Conservation (phyloP, 441 rosid species). For the Breynia disticha region DNA sequence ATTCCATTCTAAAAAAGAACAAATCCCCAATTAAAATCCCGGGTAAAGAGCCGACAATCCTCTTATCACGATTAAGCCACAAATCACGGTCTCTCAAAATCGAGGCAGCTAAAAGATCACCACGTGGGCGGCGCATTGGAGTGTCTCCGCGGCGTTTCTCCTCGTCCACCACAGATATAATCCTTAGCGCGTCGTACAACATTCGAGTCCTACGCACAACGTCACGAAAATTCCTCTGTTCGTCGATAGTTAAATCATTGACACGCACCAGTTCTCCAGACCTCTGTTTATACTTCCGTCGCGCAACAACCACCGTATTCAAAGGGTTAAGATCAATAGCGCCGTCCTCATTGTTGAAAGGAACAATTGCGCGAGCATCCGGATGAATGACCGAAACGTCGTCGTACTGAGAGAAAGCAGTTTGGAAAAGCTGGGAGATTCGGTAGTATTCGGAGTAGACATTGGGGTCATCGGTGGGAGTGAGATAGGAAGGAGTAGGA, state of each 20-base stretch:
- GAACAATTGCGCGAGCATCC: conserved; percentile 53
- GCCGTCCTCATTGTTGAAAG: conserved; percentile 16
- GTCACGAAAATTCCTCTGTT: conserved; percentile 55
- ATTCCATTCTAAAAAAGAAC: conserved; percentile 61
- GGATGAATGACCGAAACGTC: conserved; percentile 36
- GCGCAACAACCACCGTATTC: conserved; percentile 12
- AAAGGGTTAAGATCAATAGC: background rate
- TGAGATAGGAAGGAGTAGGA: conserved; percentile 9
- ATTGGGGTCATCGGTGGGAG: conserved; percentile 27
- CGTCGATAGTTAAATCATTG: conserved; percentile 49
- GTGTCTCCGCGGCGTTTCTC: conserved; percentile 20
- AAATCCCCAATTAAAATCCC: conserved; percentile 67
- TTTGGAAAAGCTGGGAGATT: conserved; percentile 53
- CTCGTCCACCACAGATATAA: conserved; percentile 41
- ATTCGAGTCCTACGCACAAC: conserved; percentile 53
- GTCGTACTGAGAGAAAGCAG: conserved; percentile 46
- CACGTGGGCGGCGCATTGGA: conserved; percentile 34
- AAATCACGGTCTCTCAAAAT: conserved; percentile 48
- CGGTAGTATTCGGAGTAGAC: conserved; percentile 48
- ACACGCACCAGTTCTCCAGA: conserved; percentile 82
- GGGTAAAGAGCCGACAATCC: conserved; percentile 69
- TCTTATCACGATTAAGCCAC: conserved; percentile 62
- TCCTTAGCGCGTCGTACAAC: conserved; percentile 56
- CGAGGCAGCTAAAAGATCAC: conserved; percentile 58
- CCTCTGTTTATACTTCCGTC: conserved; percentile 25